A percentile compares a stretch with the other conserved stretches of the same genome.
Conservation (phyloP, 768 basidiomycete genomes). For the Leccinum truebloodii region DNA sequence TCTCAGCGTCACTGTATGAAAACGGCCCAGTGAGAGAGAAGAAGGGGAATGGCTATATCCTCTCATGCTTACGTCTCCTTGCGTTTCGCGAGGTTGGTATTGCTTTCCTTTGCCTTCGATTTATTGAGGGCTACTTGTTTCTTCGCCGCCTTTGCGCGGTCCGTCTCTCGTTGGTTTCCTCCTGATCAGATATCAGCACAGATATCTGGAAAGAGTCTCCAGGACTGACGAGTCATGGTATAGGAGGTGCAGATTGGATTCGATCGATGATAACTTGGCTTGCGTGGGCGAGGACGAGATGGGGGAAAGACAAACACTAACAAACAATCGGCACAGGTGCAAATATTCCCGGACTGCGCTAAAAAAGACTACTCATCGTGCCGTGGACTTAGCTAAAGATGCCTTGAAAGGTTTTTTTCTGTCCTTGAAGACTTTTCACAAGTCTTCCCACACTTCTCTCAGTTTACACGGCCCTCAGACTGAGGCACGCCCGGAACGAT, state of each 20-base stretch:
- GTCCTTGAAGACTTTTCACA: not conserved
- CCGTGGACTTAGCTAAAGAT: not conserved
- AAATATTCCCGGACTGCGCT: not conserved
- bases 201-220: not conserved
- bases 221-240: conserved; percentile 56
- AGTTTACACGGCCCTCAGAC: conserved; percentile 12
- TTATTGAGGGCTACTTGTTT: conserved; percentile 54
- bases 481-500: conserved; percentile 6
- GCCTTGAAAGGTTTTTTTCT: not conserved
- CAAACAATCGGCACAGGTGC: conserved; percentile 22
- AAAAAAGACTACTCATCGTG: no score
- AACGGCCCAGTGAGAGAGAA: conserved; percentile 27
- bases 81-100: conserved; percentile 58
- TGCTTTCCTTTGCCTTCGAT: conserved; percentile 71
- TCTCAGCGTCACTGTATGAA: conserved; percentile 67
- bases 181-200: conserved; percentile 45
- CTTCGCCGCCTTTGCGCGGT: conserved; percentile 74
- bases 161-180: conserved; percentile 80
- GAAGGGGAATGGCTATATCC: conserved; percentile 14
- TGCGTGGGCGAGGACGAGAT: not conserved
- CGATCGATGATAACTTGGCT: conserved; percentile 9
- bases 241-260: conserved; percentile 1
- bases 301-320: conserved; percentile 19
- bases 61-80: conserved; percentile 66
- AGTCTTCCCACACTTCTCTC: conserved; percentile 13